phyloP scores from a whole-genome alignment of 371 early-diverging fungal genomes.

The Rhizopus delemar region DNA sequence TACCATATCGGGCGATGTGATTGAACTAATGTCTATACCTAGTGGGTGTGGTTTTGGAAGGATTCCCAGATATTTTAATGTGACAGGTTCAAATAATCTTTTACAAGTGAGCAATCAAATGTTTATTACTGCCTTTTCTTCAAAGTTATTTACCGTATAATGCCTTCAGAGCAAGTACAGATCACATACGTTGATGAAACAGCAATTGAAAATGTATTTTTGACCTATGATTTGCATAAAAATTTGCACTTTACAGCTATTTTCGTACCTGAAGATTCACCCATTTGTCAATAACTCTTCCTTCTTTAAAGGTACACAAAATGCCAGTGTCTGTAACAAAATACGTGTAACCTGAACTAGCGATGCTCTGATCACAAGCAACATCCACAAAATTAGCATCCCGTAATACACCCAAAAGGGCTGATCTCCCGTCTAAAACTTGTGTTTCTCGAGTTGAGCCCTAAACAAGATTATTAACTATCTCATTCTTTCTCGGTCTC shows the following conservation, averaged over 20 bases:
- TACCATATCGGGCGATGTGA: conserved; percentile 40
- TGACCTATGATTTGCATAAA: conserved; percentile 38
- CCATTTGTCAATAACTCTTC: conserved; percentile 75
- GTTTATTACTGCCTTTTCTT: neutral
- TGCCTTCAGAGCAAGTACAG: conserved; percentile 76
- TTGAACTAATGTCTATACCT: conserved; percentile 59
- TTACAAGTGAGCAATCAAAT: conserved; percentile 4
- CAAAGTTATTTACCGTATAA: conserved; percentile 52
- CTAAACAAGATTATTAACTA: conserved; percentile 14
- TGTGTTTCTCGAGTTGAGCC: conserved; percentile 48
- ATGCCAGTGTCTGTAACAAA: conserved; percentile 70
- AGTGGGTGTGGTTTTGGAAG: conserved; percentile 76
- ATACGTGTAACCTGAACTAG: conserved; percentile 57
- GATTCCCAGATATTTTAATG: conserved; percentile 69
- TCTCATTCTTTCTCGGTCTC: neutral
- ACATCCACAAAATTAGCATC: conserved; percentile 76
- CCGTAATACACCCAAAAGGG: conserved; percentile 66
- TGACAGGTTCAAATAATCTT: conserved; percentile 72
- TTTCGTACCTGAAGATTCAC: conserved; percentile 72
- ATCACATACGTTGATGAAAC: conserved; percentile 63
- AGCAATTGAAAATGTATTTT: conserved; percentile 66
- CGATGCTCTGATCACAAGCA: conserved; percentile 46
- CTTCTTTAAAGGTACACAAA: conserved; percentile 69
- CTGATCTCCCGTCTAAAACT: conserved; percentile 76
- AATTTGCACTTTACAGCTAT: too few species aligned